Evolutionary conservation across 805 yeast genomes (phyloP).

Genomic region (Starmerella floris): DNA sequence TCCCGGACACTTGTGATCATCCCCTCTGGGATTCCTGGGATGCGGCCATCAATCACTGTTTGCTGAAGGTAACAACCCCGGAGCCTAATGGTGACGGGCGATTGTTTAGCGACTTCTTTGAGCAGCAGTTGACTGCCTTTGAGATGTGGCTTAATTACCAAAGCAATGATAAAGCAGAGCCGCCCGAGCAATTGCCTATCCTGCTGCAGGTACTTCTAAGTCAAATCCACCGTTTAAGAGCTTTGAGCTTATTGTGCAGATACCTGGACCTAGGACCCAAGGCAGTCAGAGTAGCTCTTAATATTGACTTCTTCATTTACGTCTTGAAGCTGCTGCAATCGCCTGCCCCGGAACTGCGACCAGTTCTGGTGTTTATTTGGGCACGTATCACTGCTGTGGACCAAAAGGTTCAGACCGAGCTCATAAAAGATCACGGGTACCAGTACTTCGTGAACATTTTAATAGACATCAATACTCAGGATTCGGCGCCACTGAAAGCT

Average conservation of each 20-base stretch:
- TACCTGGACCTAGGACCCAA: slow-evolving; percentile 92
- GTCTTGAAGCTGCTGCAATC: slow-evolving; percentile 79
- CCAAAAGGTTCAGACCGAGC: slow-evolving; percentile 77
- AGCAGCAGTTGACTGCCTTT: slow-evolving; percentile 90
- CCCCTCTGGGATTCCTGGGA: slow-evolving; percentile 99
- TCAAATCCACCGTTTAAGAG: slow-evolving; percentile 85
- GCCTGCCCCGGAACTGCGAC: slow-evolving; percentile 90
- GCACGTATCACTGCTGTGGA: slow-evolving; percentile 96
- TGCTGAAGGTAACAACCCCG: slow-evolving; percentile 36
- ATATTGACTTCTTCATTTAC: slow-evolving; percentile 93
- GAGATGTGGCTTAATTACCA: slow-evolving; percentile 83
- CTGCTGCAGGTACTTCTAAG: slow-evolving; percentile 84
- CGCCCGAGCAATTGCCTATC: slow-evolving; percentile 92
- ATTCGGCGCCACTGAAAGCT: neutral
- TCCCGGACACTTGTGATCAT: slow-evolving; percentile 73
- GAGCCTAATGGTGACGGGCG: slow-evolving; percentile 33
- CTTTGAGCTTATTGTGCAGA: slow-evolving; percentile 66
- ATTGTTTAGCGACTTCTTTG: slow-evolving; percentile 87
- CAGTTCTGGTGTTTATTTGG: slow-evolving; percentile 92
- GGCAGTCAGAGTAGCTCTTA: slow-evolving; percentile 87
- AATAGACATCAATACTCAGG: slow-evolving; percentile 18
- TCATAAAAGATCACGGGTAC: slow-evolving; percentile 81
- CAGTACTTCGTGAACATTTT: slow-evolving; percentile 74
- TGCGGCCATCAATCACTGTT: slow-evolving; percentile 85
- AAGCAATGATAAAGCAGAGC: slow-evolving; percentile 66